phyloP scores from a whole-genome alignment of 148 eudicot species.

The Beta vulgaris region DNA sequence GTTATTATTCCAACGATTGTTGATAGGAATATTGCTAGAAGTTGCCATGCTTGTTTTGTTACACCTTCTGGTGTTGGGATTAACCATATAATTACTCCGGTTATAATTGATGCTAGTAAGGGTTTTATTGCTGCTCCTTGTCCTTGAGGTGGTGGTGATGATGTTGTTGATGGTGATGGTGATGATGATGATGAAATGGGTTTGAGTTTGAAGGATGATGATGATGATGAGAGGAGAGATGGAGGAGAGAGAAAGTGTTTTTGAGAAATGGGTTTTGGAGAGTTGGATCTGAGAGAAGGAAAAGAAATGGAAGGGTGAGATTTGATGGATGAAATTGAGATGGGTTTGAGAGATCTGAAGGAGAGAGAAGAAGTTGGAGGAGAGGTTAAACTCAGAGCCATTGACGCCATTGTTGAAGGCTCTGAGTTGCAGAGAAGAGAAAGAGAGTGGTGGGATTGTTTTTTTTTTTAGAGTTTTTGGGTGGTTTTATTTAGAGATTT shows the following conservation, averaged over 20 bases:
- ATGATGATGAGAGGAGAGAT: not conserved
- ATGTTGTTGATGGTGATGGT: conserved; percentile 25
- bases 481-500: not conserved
- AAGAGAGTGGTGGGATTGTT: not conserved
- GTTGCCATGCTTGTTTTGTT: conserved; percentile 66
- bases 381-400: conserved; percentile 34
- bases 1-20: conserved; percentile 89
- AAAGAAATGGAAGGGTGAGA: conserved; percentile 29
- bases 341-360: conserved; percentile 28
- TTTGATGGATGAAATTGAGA: not conserved
- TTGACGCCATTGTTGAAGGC: conserved; percentile 57
- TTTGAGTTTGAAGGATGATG: not conserved
- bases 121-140: conserved; percentile 74
- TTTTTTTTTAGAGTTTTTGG: not conserved
- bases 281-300: conserved; percentile 20
- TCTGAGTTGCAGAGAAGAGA: not conserved
- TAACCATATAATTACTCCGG: conserved; percentile 71
- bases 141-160: conserved; percentile 35
- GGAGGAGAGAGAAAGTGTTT: conserved; percentile 8
- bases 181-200: conserved; percentile 20
- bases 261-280: not conserved
- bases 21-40: conserved; percentile 72
- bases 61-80: conserved; percentile 75
- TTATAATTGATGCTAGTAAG: conserved; percentile 58
- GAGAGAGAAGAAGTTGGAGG: conserved; percentile 41